Base-by-base conservation (phyloP, 192 early-diverging fungal species). In the Radiomyces spectabilis region DNA sequence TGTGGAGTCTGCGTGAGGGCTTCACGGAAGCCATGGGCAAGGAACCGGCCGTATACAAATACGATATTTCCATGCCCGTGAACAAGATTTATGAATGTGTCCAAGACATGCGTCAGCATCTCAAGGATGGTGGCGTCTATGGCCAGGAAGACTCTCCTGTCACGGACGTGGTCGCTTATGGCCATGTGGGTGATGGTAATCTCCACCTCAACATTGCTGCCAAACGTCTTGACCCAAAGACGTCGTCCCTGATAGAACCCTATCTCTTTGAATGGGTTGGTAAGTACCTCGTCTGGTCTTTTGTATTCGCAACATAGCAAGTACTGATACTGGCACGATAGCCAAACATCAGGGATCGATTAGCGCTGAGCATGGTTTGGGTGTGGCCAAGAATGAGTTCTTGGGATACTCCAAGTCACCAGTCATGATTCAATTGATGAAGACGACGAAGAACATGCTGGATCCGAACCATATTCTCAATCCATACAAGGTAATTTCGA, bases 131-230 rank as follows among this genome's bases (percentile, higher is more conserved):
- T 6, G 81, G 83, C 5, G 69, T 91, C 19, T 82, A 77, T 62
- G 61, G 52, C 40, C 73, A 82, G 5, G 69, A 70, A 0, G 75
- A 75, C 13, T 65, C 68, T 8, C 66, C 72, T 0, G 82, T 93
- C 7, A 86, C 71, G 42, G 65, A 82, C 19, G 88, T 98, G 6
- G 86, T 89, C 55, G 95, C 91, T 21, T 99, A 89, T 72, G 95
- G 95, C 15, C 97, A 99, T 61, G 80, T 99, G 40, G 97, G 97
- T 29, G 97, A 99, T 72, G 92, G 92, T 67, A 99, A 99, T 66
- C 59, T 99, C 45, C 97, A 99, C 70, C 72, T 99, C 41, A 97
- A 97, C 60, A 81, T 99, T 15, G 82, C 85, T 1, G 81, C 91
- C 4, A 74, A 79, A 4, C 66, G 62, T 29, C 87, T 79, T 39